Evolutionary conservation across 2,329 filamentous ascomycete genomes (phyloP).

Genomic region (Sporothrix inflata): DNA sequence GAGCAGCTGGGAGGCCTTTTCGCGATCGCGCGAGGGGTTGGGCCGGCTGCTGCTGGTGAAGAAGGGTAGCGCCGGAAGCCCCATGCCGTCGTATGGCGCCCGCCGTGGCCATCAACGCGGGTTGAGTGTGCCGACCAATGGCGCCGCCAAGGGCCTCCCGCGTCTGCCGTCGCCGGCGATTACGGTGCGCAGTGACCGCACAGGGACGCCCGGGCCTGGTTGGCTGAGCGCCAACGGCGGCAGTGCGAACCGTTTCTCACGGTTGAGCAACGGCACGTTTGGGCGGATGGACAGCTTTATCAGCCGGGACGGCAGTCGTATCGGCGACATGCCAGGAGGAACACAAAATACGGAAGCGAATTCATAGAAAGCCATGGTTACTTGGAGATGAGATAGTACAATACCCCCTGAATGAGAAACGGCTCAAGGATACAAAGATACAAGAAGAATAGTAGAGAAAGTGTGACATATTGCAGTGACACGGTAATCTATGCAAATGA

Average conservation of each 20-base stretch:
- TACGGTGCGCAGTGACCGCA: constrained; percentile 14
- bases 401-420: constrained; percentile 19
- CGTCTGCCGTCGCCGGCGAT: constrained; percentile 18
- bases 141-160: neutral
- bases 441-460: neutral
- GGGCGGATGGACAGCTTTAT: constrained; percentile 26
- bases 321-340: neutral
- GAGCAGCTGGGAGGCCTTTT: constrained; percentile 33
- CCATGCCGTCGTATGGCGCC: neutral
- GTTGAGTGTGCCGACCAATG: constrained; percentile 7
- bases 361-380: neutral
- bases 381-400: neutral
- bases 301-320: constrained; percentile 11
- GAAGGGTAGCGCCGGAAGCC: neutral
- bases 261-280: constrained; percentile 34
- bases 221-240: constrained; percentile 8
- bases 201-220: neutral
- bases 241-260: constrained; percentile 25
- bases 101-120: constrained; percentile 10
- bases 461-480: neutral
- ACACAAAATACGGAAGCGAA: neutral
- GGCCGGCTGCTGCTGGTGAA: constrained; percentile 12
- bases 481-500: neutral
- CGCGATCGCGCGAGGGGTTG: constrained; percentile 24
- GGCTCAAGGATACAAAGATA: constrained; percentile 3